A percentile compares a stretch with the other conserved stretches of the same genome.
Conservation (phyloP, 2,329 filamentous ascomycete genomes). For the Didymella pinodella region DNA sequence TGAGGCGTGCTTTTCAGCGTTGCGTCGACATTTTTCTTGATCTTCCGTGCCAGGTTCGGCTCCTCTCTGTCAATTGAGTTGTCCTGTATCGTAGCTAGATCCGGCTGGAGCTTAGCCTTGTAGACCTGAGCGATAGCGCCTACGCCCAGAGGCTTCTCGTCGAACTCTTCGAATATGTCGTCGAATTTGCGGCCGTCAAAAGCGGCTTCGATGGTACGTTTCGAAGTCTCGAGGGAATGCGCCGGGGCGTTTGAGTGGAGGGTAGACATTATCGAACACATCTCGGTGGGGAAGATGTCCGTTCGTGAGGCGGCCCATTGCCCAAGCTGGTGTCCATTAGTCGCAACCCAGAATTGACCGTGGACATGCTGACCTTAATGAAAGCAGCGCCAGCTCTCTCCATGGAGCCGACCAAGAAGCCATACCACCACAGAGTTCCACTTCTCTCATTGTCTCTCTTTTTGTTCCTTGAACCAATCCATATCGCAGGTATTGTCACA, state of each 20-base stretch:
- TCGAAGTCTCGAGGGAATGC: slow-evolving; percentile 82
- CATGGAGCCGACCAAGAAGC: slow-evolving; percentile 86
- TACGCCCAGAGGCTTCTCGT: slow-evolving; percentile 87
- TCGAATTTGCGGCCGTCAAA: slow-evolving; percentile 83
- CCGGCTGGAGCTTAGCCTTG: slow-evolving; percentile 87
- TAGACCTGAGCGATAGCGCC: slow-evolving; percentile 98
- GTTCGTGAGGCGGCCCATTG: slow-evolving; percentile 98
- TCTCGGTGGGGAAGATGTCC: slow-evolving; percentile 92
- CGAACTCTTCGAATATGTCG: slow-evolving; percentile 95
- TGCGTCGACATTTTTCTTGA: slow-evolving; percentile 82
- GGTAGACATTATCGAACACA: slow-evolving; percentile 93
- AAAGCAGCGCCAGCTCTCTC: slow-evolving; percentile 93
- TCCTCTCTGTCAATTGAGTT: slow-evolving; percentile 61
- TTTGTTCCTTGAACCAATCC: slow-evolving; percentile 72
- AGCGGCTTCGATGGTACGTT: slow-evolving; percentile 78
- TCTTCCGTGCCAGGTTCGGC: slow-evolving; percentile 69
- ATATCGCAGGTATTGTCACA: slow-evolving; percentile 77
- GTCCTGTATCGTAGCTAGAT: slow-evolving; percentile 71
- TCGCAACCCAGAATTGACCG: neutral
- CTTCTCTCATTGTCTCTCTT: slow-evolving; percentile 75
- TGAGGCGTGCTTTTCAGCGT: slow-evolving; percentile 87
- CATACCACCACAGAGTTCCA: slow-evolving; percentile 95
- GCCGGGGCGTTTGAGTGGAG: slow-evolving; percentile 94
- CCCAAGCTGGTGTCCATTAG: slow-evolving; percentile 68
- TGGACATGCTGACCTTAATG: slow-evolving; percentile 75